Percentiles rank a stretch among this genome's conserved stretches.
These are phyloP conservation scores for Alloascoidea africana DNA, from an alignment of 805 yeast genomes.

Conservation along the genomic window DNA sequence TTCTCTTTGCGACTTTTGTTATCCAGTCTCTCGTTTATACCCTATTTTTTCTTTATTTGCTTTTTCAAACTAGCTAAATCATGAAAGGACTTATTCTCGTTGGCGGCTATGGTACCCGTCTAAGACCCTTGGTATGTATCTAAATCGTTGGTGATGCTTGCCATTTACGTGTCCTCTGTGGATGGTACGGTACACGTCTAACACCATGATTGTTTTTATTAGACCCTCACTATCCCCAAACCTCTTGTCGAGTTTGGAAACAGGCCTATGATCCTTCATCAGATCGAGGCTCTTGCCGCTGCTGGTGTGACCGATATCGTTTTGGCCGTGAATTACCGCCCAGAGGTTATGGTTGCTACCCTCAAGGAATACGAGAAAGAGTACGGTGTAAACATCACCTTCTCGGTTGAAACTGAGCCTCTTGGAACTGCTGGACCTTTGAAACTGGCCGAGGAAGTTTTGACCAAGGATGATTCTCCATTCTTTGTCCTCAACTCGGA, in stretches of 20 bases:
- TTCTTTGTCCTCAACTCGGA: slow-evolving; percentile 97
- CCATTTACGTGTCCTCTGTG: not conserved
- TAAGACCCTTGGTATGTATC: slow-evolving; percentile 65
- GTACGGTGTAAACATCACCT: slow-evolving; percentile 89
- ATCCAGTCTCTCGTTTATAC: no score
- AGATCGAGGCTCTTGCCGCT: slow-evolving; percentile 91
- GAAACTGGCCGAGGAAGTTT: slow-evolving; percentile 87
- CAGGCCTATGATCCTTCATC: slow-evolving; percentile 98
- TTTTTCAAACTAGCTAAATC: no score
- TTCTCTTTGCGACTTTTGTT: no score
- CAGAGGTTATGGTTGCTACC: slow-evolving; percentile 96
- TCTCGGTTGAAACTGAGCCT: slow-evolving; percentile 98
- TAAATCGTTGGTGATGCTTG: not conserved
- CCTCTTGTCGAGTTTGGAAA: slow-evolving; percentile 97
- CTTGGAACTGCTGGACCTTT: slow-evolving; percentile 99
- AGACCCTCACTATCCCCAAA: slow-evolving; percentile 82
- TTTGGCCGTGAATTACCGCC: slow-evolving; percentile 97
- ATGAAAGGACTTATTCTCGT: slow-evolving; percentile 97
- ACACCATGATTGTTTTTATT: not conserved
- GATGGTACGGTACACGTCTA: no score
- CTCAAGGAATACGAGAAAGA: slow-evolving; percentile 86
- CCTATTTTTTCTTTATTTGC: no score
- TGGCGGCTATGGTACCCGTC: slow-evolving; percentile 99
- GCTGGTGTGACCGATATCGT: slow-evolving; percentile 99
- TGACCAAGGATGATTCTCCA: slow-evolving; percentile 91